Evolutionary conservation across 306 rosid species (phyloP), one percentile per base, ranked within the genome.

Genomic region (Glycine tomentella): DNA sequence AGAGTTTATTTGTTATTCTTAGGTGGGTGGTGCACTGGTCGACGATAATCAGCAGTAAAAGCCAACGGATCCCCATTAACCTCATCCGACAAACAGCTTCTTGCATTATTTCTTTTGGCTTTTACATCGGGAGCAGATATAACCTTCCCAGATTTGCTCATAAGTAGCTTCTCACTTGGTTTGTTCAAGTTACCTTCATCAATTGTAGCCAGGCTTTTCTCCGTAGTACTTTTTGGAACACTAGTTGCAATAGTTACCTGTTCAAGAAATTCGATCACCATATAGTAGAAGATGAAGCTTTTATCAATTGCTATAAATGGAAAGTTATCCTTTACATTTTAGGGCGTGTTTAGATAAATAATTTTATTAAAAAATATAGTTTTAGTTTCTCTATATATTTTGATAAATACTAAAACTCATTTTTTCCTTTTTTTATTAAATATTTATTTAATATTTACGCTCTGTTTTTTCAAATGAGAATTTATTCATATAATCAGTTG

Each of bases 11-110:
- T 25, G 31, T 25, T 25, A 25, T 90, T 88, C 89, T 86, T 86
- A 6, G 93, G 93, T 16, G 91, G 91, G 65, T 88, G 93, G 67
- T 88, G 91, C 53, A 74, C 81, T 48, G 91, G 90, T 61, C 81
- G 81, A 55, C 59, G 81, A 72, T 90, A 90, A 79, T 90, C 93
- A 36, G 91, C 88, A 51, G 72, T 86, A 56, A 90, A 86, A 46
- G 88, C 87, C 42, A 86, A 64, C 44, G 81, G 69, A 44, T 83
- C 90, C 8, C 38, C 72, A 33, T 82, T 75, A 42, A 31, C 46
- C 63, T 76, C 80, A 13, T 81, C 79, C 7, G 73, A 38, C 44
- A 38, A 77, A 64, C 42, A 74, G 38, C 71, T 81, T 45, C 84
- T 67, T 1, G 45, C 38, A n/a, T 64, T 25, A 25, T 25, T 77